phyloP scores from a whole-genome alignment of 768 basidiomycete species.

The Xerocomellus dryophilus region DNA sequence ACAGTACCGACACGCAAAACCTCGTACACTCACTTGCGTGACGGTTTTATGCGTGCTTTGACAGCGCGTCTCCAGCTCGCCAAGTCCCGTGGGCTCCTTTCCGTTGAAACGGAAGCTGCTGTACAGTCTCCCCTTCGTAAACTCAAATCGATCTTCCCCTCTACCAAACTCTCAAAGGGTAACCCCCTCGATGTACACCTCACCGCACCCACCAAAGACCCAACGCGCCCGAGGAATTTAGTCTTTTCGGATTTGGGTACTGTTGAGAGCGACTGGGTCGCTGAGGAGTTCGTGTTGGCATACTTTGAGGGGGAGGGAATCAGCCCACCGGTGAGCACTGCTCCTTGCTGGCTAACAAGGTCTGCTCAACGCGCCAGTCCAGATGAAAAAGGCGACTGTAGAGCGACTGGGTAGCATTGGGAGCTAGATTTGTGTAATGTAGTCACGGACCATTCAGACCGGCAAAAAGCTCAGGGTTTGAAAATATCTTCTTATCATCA shows the following conservation, averaged over 20 bases:
- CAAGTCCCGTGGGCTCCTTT: conserved; percentile 49
- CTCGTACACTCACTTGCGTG: conserved; percentile 74
- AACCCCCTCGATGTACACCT: conserved; percentile 67
- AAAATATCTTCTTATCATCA: neutral
- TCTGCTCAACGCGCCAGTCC: neutral
- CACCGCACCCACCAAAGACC: conserved; percentile 46
- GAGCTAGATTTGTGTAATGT: conserved; percentile 9
- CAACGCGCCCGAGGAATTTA: conserved; percentile 49
- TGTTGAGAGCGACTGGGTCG: conserved; percentile 72
- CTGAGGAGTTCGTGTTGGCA: conserved; percentile 66
- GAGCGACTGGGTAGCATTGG: conserved; percentile 24
- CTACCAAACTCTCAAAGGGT: conserved; percentile 63
- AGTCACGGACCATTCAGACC: too few relatives aligned
- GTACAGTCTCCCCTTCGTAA: conserved; percentile 64
- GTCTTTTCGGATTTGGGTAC: conserved; percentile 71
- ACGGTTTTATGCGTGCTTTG: conserved; percentile 77
- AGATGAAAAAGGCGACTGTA: conserved; percentile 31
- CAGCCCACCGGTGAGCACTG: conserved; percentile 61
- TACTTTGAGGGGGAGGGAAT: conserved; percentile 72
- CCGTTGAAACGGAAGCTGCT: conserved; percentile 55
- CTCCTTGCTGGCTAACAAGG: neutral
- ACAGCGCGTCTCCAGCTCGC: conserved; percentile 55
- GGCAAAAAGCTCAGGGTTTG: too few relatives aligned
- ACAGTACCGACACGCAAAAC: conserved; percentile 80
- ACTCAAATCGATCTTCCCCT: conserved; percentile 75